Evolutionary conservation across 176 grass and related monocot species (phyloP), one percentile per base, ranked within the genome.

Genomic region (Hordeum marinum): DNA sequence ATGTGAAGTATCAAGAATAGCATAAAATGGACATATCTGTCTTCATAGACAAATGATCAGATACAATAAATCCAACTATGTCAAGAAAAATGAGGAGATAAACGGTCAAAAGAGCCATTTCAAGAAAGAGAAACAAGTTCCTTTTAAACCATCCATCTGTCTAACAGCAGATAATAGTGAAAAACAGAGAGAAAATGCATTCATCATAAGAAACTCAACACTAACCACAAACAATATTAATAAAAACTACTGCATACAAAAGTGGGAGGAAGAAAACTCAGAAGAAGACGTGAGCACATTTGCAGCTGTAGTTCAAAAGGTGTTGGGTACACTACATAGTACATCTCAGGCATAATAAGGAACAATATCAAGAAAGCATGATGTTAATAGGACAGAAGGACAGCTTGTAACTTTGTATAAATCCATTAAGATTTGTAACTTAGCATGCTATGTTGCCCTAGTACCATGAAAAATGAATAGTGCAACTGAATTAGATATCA

Each of bases 1-100:
- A 70, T 34, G 20, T 27, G 18, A 71, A 85, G 67, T 72, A 72
- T 9, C 65, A 72, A 72, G 52, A 62, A 69, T 6, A 80, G n/a
- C 3, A 72, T 11, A 26, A 62, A 72, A 20, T 20, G 18, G 17
- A 32, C 11, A 46, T 72, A 80, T 11, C 55, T 41, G n/a, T 72
- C 3, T 60, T 9, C 57, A 9, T 60, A 59, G 8, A 31, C 34
- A 41, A 12, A 45, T 37, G 14, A 46, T 63, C 14, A 48, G 12
- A 80, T 26, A 26, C 46, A 62, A 62, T 21, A 71, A 27, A 25
- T 80, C 13, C 40, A 65, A 46, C 27, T 52, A 68, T 24, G 36
- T 48, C 9, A 35, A 13, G 40, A 23, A 58, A 45, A 48, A 52
- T 11, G n/a, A 24, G 3, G 9, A 24, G n/a, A 76, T 12, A 48